Percentiles rank a stretch among this genome's conserved stretches.
Evolutionary conservation across 1,284 basidiomycete species (phyloP).

Genomic region (Tylopilus sp.): DNA sequence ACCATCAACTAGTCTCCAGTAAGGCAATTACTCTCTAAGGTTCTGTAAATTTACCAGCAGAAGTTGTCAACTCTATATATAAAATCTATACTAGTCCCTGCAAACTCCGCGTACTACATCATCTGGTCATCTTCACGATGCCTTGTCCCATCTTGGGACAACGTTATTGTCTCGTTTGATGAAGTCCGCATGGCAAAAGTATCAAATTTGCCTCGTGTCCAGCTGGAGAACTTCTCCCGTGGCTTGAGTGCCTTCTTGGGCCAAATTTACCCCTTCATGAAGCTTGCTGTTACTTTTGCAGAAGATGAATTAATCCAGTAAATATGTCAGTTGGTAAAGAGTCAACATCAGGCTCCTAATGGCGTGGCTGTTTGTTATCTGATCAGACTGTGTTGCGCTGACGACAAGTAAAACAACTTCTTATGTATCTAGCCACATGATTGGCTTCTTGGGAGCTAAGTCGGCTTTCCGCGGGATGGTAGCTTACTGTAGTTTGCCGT

Average conservation of each 20-base stretch:
- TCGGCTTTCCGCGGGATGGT: constrained; percentile 29
- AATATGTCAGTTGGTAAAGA: constrained; percentile 1
- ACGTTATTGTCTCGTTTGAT: constrained; percentile 14
- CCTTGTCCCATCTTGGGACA: constrained; percentile 14
- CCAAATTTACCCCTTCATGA: constrained; percentile 11
- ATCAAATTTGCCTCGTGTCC: constrained; percentile 26
- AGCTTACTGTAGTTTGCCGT: neutral
- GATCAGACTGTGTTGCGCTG: constrained; percentile 7
- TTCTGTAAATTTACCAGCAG: constrained; percentile 9
- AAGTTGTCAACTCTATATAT: constrained; percentile 8
- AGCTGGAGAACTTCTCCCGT: constrained; percentile 9
- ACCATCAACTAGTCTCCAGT: constrained; percentile 10
- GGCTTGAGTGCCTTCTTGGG: neutral
- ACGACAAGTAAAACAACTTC: constrained; percentile 7
- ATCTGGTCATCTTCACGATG: constrained; percentile 6
- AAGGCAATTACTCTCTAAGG: constrained; percentile 17
- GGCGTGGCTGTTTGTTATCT: constrained; percentile 1
- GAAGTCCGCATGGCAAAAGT: constrained; percentile 14
- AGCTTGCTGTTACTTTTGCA: neutral
- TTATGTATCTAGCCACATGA: constrained; percentile 18
- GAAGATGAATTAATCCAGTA: constrained; percentile 7
- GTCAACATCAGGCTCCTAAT: neutral
- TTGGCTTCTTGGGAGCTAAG: constrained; percentile 17
- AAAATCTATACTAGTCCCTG: constrained; percentile 12
- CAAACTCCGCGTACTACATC: constrained; percentile 24